phyloP scores from a whole-genome alignment of 2,329 filamentous ascomycete genomes.

The Ceratocystis lukuohia region DNA sequence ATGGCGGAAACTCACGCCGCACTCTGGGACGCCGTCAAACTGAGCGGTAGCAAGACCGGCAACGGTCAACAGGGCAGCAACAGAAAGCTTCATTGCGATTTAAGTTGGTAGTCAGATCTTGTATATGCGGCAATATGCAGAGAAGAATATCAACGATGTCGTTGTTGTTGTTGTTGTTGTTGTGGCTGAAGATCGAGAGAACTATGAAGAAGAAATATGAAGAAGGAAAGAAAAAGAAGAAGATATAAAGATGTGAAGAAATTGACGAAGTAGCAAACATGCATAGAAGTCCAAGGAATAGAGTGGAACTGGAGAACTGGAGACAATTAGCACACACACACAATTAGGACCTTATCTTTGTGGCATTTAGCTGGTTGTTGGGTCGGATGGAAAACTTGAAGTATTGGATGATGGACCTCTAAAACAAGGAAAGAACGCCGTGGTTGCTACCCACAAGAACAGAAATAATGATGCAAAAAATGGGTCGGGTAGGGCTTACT shows the following conservation, averaged over 20 bases:
- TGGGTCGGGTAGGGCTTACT: not conserved
- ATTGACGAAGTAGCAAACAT: constrained; percentile 6
- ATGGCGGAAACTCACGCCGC: constrained; percentile 29
- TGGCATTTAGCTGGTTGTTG: not conserved
- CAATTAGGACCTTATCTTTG: not conserved
- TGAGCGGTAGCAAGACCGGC: constrained; percentile 30
- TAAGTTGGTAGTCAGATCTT: not conserved
- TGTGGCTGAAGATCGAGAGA: not conserved
- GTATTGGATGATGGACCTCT: not conserved
- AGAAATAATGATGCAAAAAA: not conserved
- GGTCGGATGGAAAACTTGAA: not conserved
- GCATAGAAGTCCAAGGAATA: not conserved
- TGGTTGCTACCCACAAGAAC: not conserved
- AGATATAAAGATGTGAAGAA: not conserved
- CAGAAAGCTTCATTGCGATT: constrained; percentile 32
- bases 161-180: not conserved
- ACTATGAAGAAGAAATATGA: not conserved
- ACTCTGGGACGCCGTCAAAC: constrained; percentile 28
- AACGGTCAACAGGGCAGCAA: constrained; percentile 19
- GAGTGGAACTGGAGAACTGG: not conserved
- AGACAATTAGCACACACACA: not conserved
- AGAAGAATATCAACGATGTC: not conserved
- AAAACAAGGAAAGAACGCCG: not conserved
- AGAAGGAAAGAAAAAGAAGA: constrained; percentile 8
- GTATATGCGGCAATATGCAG: not conserved